Conservation (phyloP, 2,329 filamentous ascomycete genomes). For the Knufia petricola region DNA sequence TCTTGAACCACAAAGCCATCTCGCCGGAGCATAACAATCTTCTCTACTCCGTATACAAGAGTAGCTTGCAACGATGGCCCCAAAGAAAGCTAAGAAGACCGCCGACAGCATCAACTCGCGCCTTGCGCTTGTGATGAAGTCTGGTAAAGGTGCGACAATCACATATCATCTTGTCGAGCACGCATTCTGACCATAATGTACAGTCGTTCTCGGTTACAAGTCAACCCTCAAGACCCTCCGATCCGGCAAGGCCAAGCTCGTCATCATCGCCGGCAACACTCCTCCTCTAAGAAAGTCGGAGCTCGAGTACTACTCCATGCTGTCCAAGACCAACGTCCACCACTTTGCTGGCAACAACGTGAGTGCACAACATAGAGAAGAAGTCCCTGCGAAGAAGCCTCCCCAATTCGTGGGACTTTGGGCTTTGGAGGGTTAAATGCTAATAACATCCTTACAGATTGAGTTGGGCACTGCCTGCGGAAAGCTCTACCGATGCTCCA, state of each 20-base stretch:
- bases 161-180: background rate
- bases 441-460: slow-evolving; percentile 53
- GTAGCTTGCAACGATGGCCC: slow-evolving; percentile 49
- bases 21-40: slow-evolving; percentile 31
- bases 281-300: slow-evolving; percentile 96
- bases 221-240: slow-evolving; percentile 82
- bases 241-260: slow-evolving; percentile 95
- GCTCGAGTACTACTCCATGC: slow-evolving; percentile 59
- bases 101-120: slow-evolving; percentile 68
- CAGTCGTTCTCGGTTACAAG: slow-evolving; percentile 84
- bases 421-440: slow-evolving; percentile 74
- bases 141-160: slow-evolving; percentile 43
- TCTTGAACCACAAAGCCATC: slow-evolving; percentile 10
- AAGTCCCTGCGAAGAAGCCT: slow-evolving; percentile 88
- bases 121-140: slow-evolving; percentile 61
- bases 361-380: slow-evolving; percentile 45
- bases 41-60: slow-evolving; percentile 10
- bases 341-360: slow-evolving; percentile 99
- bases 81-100: slow-evolving; percentile 66
- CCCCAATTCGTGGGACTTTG: slow-evolving; percentile 25
- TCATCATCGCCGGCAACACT: slow-evolving; percentile 93
- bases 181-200: background rate
- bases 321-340: slow-evolving; percentile 71
- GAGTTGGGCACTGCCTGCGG: slow-evolving; percentile 96
- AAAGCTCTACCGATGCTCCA: slow-evolving; percentile 97